Evolutionary conservation across 108 stramenopile genomes (phyloP), one percentile per base, ranked within the genome.

Genomic region (Conticribra guillardii): DNA sequence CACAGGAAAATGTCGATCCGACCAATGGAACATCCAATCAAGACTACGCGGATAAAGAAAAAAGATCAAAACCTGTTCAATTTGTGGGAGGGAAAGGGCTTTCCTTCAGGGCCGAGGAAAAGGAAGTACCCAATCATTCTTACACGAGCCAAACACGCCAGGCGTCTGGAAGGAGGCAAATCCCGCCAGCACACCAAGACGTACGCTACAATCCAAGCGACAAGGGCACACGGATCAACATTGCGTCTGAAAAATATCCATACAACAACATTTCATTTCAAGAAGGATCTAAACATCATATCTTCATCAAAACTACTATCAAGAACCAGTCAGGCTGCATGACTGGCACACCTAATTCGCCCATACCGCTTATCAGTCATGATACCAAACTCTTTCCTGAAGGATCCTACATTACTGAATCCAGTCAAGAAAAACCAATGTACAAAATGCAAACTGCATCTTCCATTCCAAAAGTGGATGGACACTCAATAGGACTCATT

Each of bases 1-100:
- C 48, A 47, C 56, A 62, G 64, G 69, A 71, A 27, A 65, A 66
- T 71, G 16, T 56, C 9, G 27, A 65, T 53, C 64, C 64, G 53
- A 27, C 31, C 51, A 63, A 63, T 23, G 22, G 59, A 49, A 30
- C 22, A 3, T 41, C 24, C 3, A 27, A 34, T 1, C 0, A 27
- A 21, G 29, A 53, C 8, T 18, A 46, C 24, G 41, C 17, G 23
- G 44, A 48, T 5, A 55, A 55, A 4, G 66, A 55, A 8, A 28
- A 3, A 53, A 16, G 31, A 28, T 23, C 23, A 17, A 54, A 37
- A 45, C n/a, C 44, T 22, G 37, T 9, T 11, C 37, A 41, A 11
- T 5, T 9, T 41, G 37, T 11, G 11, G 37, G 37, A 41, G 37
- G 37, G 5, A 41, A 41, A 41, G 11, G 5, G 11, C 37, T 41